Evolutionary conservation across 139 green algal species (phyloP), one percentile per base, ranked within the genome.

Genomic region (Haematococcus sp.): DNA sequence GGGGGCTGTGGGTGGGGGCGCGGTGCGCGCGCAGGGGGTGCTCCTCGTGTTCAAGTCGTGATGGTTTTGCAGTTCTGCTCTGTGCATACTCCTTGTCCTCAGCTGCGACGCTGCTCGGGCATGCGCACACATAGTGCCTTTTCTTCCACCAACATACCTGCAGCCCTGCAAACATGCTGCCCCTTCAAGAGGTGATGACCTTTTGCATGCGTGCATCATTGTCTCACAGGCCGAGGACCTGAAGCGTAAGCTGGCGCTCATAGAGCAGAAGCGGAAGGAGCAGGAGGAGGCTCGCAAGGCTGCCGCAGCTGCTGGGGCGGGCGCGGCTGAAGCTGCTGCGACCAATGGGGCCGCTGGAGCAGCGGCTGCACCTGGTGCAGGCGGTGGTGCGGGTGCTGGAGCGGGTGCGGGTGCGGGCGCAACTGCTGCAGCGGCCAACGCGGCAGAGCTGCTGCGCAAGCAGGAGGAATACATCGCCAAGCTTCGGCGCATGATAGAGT

Each of bases 221-320:
- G 7, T 11, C 40, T 49, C 11, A 11, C 40, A 49, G 40, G 40
- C 40, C 11, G 40, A 49, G 40, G 58, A 65, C n/a, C 58, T 65
- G 4, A 28, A 65, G 58, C 58, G 58, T n/a, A 65, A 65, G 58
- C 58, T 65, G 23, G 58, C 58, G 3, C 22, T 65, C n/a, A 65
- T 65, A 35, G 58, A 28, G n/a, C 58, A 65, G 58, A 65, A 65
- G 25, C 58, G 58, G n/a, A 30, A 65, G 58, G 58, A 65, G 25
- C 58, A 65, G 25, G 25, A 28, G 23, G 30, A 65, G 17, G 58
- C 58, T 9, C 28, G 30, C n/a, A 30, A 28, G 11, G 58, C 58
- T 40, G 58, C 54, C 17, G 54, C 22, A 27, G 54, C 17, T 23
- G 46, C 46, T 55, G 15, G 17, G 15, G 15, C 46, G 15, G 46